phyloP scores from a whole-genome alignment of 1,284 basidiomycete genomes.

The Fistulina hepatica region DNA sequence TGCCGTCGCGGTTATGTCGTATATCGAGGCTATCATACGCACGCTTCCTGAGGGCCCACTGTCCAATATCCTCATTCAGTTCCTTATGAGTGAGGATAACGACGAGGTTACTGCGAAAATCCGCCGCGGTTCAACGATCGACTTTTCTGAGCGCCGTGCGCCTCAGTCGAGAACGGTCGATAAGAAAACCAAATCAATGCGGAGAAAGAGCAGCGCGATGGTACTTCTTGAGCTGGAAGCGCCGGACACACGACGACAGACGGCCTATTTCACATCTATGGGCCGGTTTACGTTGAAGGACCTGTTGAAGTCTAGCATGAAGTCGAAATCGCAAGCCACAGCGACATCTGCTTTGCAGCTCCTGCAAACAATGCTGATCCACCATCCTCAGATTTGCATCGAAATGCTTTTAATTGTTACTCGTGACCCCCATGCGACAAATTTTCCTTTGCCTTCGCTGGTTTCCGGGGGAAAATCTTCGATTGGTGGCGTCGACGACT shows the following conservation, averaged over 20 bases:
- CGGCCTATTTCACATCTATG: constrained; percentile 77
- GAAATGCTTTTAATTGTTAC: constrained; percentile 60
- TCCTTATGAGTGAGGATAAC: constrained; percentile 76
- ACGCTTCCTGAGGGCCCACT: constrained; percentile 65
- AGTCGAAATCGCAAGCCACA: constrained; percentile 53
- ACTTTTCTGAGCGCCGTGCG: constrained; percentile 12
- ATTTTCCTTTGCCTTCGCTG: constrained; percentile 53
- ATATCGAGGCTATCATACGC: constrained; percentile 81
- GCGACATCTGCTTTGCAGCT: constrained; percentile 71
- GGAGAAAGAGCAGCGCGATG: constrained; percentile 79
- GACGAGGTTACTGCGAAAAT: constrained; percentile 45
- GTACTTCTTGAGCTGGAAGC: constrained; percentile 74
- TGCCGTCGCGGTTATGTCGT: constrained; percentile 93
- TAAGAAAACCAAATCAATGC: constrained; percentile 36
- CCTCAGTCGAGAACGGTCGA: constrained; percentile 25
- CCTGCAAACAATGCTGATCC: constrained; percentile 60
- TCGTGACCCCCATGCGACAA: constrained; percentile 60
- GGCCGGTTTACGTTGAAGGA: constrained; percentile 87
- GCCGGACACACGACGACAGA: constrained; percentile 51
- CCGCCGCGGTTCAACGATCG: constrained; percentile 35
- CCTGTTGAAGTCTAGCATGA: constrained; percentile 68
- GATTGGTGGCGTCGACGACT: constrained; percentile 45
- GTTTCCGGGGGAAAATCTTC: constrained; percentile 13
- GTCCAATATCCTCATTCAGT: constrained; percentile 61
- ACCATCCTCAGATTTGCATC: constrained; percentile 58